These are phyloP conservation scores for Termitomyces sp. DNA, from an alignment of 768 basidiomycete genomes.

Conservation along the genomic window DNA sequence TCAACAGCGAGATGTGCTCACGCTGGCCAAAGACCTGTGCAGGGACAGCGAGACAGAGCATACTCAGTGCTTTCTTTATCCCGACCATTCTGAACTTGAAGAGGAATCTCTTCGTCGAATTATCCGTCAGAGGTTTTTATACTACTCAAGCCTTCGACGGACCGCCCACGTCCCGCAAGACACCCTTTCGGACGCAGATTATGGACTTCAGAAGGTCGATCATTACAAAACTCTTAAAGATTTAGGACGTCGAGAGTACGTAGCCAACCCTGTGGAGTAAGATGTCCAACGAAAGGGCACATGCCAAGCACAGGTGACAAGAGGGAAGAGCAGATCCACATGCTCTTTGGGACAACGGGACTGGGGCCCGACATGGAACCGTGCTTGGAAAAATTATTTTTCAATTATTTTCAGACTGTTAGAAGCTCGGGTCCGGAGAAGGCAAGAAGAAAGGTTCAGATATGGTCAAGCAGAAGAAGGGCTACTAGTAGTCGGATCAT, in stretches of 20 bases:
- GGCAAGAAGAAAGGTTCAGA: too few species aligned
- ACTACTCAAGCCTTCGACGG: neutral
- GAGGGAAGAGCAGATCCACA: neutral
- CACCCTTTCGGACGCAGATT: neutral
- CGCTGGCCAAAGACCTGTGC: constrained; percentile 19
- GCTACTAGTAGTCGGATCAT: too few species aligned
- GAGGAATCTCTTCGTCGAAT: neutral
- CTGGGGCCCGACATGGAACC: neutral
- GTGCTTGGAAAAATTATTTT: too few species aligned
- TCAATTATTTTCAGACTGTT: too few species aligned
- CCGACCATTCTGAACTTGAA: neutral
- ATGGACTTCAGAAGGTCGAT: neutral
- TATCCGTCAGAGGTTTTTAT: neutral
- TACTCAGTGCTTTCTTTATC: neutral
- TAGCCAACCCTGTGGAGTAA: neutral
- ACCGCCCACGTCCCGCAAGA: constrained; percentile 6
- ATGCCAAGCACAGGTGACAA: constrained; percentile 13
- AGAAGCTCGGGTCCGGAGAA: neutral
- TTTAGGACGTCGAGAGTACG: neutral
- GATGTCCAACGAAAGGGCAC: constrained; percentile 1
- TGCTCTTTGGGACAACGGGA: neutral
- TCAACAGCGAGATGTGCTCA: constrained; percentile 14
- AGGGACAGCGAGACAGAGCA: constrained; percentile 7
- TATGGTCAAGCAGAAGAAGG: too few species aligned
- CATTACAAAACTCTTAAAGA: neutral